phyloP scores from a whole-genome alignment of 495 filamentous ascomycete genomes.

The Daldinia caldariorum region DNA sequence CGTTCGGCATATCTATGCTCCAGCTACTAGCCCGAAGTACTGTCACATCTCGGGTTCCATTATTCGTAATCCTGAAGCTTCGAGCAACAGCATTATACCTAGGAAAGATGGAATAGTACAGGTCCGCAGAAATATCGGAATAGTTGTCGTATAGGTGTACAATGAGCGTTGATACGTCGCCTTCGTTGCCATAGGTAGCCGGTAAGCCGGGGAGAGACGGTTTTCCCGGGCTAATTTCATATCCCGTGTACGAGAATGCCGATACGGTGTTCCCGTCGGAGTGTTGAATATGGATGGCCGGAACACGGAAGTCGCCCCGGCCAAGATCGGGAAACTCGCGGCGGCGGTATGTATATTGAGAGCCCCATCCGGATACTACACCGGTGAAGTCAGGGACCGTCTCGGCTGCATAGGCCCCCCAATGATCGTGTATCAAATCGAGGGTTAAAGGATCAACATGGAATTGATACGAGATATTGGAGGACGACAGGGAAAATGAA shows the following conservation, averaged over 20 bases:
- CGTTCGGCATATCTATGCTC: conserved; percentile 62
- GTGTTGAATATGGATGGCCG: conserved; percentile 63
- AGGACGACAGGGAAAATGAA: conserved; percentile 60
- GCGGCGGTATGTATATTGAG: conserved; percentile 55
- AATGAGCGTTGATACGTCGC: conserved; percentile 62
- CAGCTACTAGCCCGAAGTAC: conserved; percentile 62
- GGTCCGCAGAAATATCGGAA: conserved; percentile 58
- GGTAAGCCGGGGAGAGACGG: conserved; percentile 59
- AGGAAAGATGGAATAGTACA: conserved; percentile 66
- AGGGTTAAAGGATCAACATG: conserved; percentile 61
- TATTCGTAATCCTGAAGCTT: conserved; percentile 62
- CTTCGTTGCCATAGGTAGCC: conserved; percentile 58
- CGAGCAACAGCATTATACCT: conserved; percentile 62
- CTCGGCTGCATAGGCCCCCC: conserved; percentile 59
- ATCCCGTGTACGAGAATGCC: conserved; percentile 58
- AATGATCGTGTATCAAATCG: conserved; percentile 63
- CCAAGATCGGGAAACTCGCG: conserved; percentile 67
- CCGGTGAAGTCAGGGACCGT: conserved; percentile 45
- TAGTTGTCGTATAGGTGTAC: conserved; percentile 62
- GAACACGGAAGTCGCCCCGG: conserved; percentile 63
- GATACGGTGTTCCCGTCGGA: conserved; percentile 61
- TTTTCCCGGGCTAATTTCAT: conserved; percentile 58
- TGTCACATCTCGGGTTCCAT: conserved; percentile 56
- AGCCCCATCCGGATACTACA: conserved; percentile 58
- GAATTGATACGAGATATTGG: conserved; percentile 63